These are phyloP conservation scores for Eustoma russellianum DNA, from an alignment of 257 asterid genomes.

Conservation along the genomic window DNA sequence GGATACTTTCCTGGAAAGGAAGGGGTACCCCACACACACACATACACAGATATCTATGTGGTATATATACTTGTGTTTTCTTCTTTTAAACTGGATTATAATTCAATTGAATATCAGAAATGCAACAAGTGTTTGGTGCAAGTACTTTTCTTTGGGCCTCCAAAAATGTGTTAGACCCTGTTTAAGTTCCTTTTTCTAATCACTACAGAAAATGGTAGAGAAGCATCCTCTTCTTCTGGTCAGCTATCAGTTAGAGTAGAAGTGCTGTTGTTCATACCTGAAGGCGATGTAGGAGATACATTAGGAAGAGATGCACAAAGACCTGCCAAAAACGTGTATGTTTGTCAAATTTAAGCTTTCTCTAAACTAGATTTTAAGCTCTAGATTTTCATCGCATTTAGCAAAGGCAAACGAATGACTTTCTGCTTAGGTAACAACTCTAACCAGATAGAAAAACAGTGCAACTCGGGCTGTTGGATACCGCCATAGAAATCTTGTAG, in stretches of 20 bases:
- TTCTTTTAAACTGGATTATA: too few species aligned
- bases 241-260: conserved; percentile 1
- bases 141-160: too few species aligned
- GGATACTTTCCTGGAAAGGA: too few species aligned
- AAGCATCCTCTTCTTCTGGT: too few species aligned
- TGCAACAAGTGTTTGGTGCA: too few species aligned
- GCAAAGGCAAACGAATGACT: conserved; percentile 1
- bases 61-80: too few species aligned
- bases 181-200: not conserved
- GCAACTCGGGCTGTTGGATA: conserved; percentile 90
- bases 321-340: conserved; percentile 52
- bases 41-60: too few species aligned
- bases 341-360: conserved; percentile 3
- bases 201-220: conserved; percentile 3
- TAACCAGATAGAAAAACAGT: conserved; percentile 90
- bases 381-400: not conserved
- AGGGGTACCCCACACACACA: too few species aligned
- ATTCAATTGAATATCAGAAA: too few species aligned
- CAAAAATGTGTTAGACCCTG: too few species aligned
- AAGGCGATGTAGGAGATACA: conserved; percentile 96
- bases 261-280: conserved; percentile 51
- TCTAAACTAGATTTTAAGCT: conserved; percentile 1
- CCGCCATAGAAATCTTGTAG: conserved; percentile 94
- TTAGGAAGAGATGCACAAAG: conserved; percentile 96
- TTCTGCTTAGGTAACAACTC: conserved; percentile 16